Evolutionary conservation across 83 land plant species (phyloP), one percentile per base, ranked within the genome.

Genomic region (Larix sibirica): DNA sequence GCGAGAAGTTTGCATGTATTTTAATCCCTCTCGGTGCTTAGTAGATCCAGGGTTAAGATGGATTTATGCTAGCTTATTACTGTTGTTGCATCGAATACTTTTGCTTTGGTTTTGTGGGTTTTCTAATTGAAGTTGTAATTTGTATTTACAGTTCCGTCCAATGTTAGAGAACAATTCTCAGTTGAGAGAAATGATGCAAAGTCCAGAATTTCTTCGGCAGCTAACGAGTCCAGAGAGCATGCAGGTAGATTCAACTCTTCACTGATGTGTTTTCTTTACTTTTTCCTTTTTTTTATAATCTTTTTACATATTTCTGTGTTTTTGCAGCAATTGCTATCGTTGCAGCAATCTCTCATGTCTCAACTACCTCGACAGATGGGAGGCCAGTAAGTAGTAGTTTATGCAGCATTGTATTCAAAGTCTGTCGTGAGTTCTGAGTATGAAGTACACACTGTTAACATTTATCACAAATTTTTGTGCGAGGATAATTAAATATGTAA

Each of bases 161-260:
- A 81, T 96, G 87, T 17, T 95, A 62, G 92, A 92, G 56, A 71
- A 86, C 33, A 95, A 95, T 84, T 89, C 97, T 80, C 96, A 93
- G 82, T 63, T 96, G 33, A 89, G 99, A 75, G 99, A 96, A 70
- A 95, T 96, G 97, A 86, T 96, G 93, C 99, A 95, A 80, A 96
- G 91, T 79, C 99, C 98, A 8, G 98, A 96, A 17, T 88, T 96
- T 79, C 84, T 95, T 83, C 90, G 94, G 10, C 95, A 92, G 81
- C 84, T 95, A 62, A 87, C 91, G 71, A 91, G 93, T 71, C 97
- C 99, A 61, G 98, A 95, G 84, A 90, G 84, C 4, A 82, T 96
- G 90, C 97, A 95, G 99, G 99, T 96, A 82, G 0, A 23, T 40
- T 62, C 36, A 50, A 18, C 58, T 71, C 23, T 60, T 59, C 58